Conservation (phyloP, 2,329 filamentous ascomycete genomes). For the Immersiporthe knoxdaviesiana region DNA sequence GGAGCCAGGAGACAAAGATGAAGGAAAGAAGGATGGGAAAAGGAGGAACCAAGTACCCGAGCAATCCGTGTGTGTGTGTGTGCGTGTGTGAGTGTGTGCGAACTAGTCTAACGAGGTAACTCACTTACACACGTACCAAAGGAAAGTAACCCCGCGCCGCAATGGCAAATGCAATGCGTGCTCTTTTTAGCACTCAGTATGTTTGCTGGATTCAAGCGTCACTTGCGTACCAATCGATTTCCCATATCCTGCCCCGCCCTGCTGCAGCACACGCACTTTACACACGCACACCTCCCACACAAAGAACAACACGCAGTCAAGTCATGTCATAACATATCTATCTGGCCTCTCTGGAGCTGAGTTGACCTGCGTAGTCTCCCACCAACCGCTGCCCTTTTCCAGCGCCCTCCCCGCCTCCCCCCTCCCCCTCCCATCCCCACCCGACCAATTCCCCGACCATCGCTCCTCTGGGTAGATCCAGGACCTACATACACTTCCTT, state of each 20-base stretch:
- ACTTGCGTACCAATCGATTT: neutral
- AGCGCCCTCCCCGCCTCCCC: neutral
- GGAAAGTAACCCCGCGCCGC: neutral
- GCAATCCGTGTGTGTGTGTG: neutral
- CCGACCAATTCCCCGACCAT: neutral
- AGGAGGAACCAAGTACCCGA: neutral
- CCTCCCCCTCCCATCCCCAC: neutral
- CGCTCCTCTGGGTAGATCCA: neutral
- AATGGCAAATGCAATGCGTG: neutral
- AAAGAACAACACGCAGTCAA: neutral
- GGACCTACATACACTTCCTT: neutral
- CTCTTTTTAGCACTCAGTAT: neutral
- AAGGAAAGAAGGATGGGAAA: neutral
- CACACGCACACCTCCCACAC: neutral
- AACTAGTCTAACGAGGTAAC: neutral
- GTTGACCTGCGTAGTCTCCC: neutral
- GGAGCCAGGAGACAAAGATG: no score
- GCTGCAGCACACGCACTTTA: neutral
- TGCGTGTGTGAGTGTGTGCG: neutral
- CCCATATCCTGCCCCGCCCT: neutral
- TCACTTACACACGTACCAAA: neutral
- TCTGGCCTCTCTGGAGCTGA: neutral
- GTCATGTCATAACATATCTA: neutral
- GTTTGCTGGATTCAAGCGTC: neutral
- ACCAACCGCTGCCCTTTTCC: neutral